A percentile compares a stretch with the other conserved stretches of the same genome.
These are phyloP conservation scores for Marchantia paleacea DNA, from an alignment of 225 moss, liverwort and hornwort genomes.

Conservation along the genomic window DNA sequence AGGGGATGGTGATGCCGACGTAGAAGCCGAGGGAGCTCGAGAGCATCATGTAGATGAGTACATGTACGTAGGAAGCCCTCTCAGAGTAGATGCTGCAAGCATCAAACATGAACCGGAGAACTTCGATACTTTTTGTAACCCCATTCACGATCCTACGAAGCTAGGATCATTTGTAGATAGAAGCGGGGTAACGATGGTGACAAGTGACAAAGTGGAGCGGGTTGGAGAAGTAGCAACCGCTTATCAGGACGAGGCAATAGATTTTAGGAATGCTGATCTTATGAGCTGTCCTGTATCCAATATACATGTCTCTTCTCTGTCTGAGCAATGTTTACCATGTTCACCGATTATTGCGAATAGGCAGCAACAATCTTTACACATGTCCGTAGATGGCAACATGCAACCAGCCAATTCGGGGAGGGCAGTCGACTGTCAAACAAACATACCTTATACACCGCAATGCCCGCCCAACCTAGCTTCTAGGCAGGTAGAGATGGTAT, in stretches of 20 bases:
- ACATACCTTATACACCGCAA: neutral
- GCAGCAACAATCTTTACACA: slow-evolving; percentile 20
- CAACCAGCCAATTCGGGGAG: slow-evolving; percentile 21
- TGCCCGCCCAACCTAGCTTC: slow-evolving; percentile 16
- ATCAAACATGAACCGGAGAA: slow-evolving; percentile 14
- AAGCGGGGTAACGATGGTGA: slow-evolving; percentile 14
- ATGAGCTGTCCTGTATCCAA: neutral
- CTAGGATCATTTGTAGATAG: slow-evolving; percentile 33
- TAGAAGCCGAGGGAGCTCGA: slow-evolving; percentile 26
- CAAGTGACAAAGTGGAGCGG: slow-evolving; percentile 1
- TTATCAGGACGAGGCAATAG: slow-evolving; percentile 19
- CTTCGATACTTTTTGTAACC: slow-evolving; percentile 15
- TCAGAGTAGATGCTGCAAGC: slow-evolving; percentile 22
- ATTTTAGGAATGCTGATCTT: slow-evolving; percentile 13
- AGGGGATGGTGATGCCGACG: slow-evolving; percentile 28
- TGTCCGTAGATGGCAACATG: slow-evolving; percentile 8
- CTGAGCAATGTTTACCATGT: slow-evolving; percentile 21
- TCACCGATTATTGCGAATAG: slow-evolving; percentile 1
- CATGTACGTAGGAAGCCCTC: slow-evolving; percentile 14
- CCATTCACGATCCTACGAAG: slow-evolving; percentile 12
- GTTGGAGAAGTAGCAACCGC: slow-evolving; percentile 8
- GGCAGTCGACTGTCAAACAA: slow-evolving; percentile 20
- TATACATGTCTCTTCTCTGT: neutral
- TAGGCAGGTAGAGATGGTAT: slow-evolving; percentile 21
- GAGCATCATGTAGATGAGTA: slow-evolving; percentile 20